Base-by-base conservation (phyloP, 169 alveolate species). In the Plasmodium relictum region DNA sequence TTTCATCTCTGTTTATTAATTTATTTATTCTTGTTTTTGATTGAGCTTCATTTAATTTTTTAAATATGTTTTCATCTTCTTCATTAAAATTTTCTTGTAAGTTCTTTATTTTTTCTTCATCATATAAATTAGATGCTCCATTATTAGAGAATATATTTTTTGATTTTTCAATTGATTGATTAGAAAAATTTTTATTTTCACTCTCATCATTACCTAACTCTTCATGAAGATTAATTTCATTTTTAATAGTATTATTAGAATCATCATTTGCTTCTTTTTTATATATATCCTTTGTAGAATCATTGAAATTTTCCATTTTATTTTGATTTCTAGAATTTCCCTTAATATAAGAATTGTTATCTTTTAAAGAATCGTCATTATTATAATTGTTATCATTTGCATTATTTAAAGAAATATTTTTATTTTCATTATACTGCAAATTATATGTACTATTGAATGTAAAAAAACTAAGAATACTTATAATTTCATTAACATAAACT, bases 401-500 rank as follows among this genome's bases (percentile, higher is more conserved):
- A 3, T 16, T n/a, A 3, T 16, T 56, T 41, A 4, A 52, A 41
- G n/a, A 44, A 37, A 63, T 18, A 16, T 54, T 22, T 22, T 54
- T 22, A 2, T 54, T 54, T 18, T 69, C 65, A 2, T 24, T 68
- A 39, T n/a, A 22, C 10, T 41, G 31, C 42, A 56, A 18, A 16
- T 80, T 80, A 72, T 52, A 42, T 26, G 31, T 8, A 54, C 45
- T 59, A 26, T 65, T 80, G 5, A 80, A 80, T 22, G 90, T 80
- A 62, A 80, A 80, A 22, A 80, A 80, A 16, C 90, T 80, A 18
- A 80, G 90, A 16, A 80, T 70, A 52, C 26, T 52, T 26, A 66
- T 52, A 22, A 80, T 58, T 56, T 80, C 90, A 48, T 61, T 68
- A 10, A 80, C 90, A 54, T 80, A 80, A 10, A 80, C 90, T 12